Percentiles rank a stretch among this genome's conserved stretches.
Evolutionary conservation across 352 stramenopile genomes (phyloP).

Genomic region (Phytophthora fragariae): DNA sequence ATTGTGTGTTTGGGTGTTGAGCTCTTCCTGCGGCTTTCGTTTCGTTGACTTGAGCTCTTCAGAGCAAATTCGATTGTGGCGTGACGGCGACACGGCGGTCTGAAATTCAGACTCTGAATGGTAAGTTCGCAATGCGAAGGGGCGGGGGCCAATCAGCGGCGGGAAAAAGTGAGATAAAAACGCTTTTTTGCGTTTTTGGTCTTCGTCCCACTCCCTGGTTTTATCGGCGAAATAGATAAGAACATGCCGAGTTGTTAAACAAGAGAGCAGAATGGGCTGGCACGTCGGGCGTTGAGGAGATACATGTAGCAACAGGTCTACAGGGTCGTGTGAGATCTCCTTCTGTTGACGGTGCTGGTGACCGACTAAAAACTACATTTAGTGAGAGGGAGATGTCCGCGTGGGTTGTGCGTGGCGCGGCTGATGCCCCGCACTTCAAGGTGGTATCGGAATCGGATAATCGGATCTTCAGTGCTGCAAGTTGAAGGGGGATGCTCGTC

Average conservation of each 20-base stretch:
- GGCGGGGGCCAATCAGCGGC: constrained; percentile 9
- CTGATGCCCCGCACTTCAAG: constrained; percentile 12
- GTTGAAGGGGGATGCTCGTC: constrained; percentile 1
- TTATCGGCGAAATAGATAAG: neutral
- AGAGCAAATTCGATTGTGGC: constrained; percentile 36
- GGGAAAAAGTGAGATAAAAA: constrained; percentile 15
- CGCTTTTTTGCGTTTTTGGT: constrained; percentile 21
- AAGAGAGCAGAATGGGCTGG: neutral
- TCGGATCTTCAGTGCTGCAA: neutral
- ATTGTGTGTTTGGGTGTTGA: neutral
- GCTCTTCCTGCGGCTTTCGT: constrained; percentile 10
- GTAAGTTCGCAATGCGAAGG: neutral
- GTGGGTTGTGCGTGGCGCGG: no score
- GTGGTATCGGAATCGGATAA: neutral
- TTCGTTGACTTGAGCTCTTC: constrained; percentile 17
- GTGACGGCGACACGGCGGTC: neutral
- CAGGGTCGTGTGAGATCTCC: no score
- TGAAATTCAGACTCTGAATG: neutral
- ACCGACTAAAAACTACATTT: neutral
- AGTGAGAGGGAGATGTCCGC: neutral
- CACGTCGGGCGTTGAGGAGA: no score
- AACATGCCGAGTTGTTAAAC: neutral
- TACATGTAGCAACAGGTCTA: no score
- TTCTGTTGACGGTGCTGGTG: neutral
- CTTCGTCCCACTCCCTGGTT: constrained; percentile 12